These are phyloP conservation scores for Backusella westeae DNA, from an alignment of 192 early-diverging fungal genomes.

Conservation along the genomic window DNA sequence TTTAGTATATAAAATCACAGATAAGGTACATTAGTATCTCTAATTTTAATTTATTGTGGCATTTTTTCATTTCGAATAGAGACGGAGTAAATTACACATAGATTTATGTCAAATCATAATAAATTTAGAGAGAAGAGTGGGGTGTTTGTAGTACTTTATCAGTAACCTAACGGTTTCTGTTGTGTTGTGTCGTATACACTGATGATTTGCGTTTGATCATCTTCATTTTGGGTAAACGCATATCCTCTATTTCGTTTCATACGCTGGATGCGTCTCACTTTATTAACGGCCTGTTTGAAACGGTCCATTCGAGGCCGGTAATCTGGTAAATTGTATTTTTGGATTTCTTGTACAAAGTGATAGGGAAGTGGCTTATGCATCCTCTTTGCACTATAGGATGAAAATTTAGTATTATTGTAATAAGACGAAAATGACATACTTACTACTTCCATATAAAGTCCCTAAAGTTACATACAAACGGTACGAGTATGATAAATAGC, in stretches of 20 bases:
- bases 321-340: constrained; percentile 99
- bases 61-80: no score
- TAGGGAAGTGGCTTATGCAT: constrained; percentile 82
- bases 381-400: constrained; percentile 47
- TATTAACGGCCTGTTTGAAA: constrained; percentile 99
- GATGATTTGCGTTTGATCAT: constrained; percentile 76
- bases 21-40: no score
- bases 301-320: constrained; percentile 97
- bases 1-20: no score
- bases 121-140: no score
- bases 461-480: constrained; percentile 77
- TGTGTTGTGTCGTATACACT: constrained; percentile 58
- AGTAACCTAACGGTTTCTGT: constrained; percentile 53
- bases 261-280: constrained; percentile 90
- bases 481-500: constrained; percentile 84
- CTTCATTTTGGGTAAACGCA: constrained; percentile 97
- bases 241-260: constrained; percentile 91
- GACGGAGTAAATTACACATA: no score
- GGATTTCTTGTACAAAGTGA: constrained; percentile 98
- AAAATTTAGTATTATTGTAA: background rate
- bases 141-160: background rate
- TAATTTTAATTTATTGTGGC: no score
- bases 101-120: no score
- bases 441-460: constrained; percentile 97
- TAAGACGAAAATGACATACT: constrained; percentile 33